Percentiles rank a stretch among this genome's conserved stretches.
Evolutionary conservation across 108 stramenopile genomes (phyloP).

Genomic region (Stephanodiscus triporus): DNA sequence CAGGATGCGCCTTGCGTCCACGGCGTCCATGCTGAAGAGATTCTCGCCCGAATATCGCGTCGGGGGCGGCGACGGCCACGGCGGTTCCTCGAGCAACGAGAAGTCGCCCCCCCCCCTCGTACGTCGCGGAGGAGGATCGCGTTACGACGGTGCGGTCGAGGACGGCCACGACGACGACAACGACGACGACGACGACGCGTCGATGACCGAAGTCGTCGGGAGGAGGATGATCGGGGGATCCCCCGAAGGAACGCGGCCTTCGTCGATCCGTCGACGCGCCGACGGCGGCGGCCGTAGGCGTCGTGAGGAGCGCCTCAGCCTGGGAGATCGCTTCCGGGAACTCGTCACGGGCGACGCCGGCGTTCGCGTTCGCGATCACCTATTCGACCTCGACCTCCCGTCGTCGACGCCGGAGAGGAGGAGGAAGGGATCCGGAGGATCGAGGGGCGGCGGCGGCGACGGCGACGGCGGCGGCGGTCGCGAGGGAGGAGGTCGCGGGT

Average conservation of each 20-base stretch:
- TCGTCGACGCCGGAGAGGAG: constrained; percentile 32
- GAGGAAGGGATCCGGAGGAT: not conserved
- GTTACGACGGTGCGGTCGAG: not conserved
- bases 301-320: constrained; percentile 43
- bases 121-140: constrained; percentile 1
- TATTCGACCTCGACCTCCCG: constrained; percentile 55
- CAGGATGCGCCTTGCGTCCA: constrained; percentile 44
- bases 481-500: not conserved
- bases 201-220: not conserved
- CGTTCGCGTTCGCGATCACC: constrained; percentile 52
- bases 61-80: not conserved
- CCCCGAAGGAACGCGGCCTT: not conserved
- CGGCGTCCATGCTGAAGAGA: constrained; percentile 35
- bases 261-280: not conserved
- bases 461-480: not conserved
- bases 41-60: constrained; percentile 44
- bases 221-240: not conserved
- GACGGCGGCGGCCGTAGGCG: constrained; percentile 7
- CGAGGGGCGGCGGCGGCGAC: too few relatives aligned
- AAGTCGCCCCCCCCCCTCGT: constrained; percentile 4
- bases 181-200: not conserved
- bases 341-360: constrained; percentile 54
- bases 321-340: constrained; percentile 49
- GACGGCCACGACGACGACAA: not conserved
- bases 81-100: not conserved